Evolutionary conservation across 2,329 filamentous ascomycete species (phyloP), one percentile per base, ranked within the genome.

Genomic region (Nigrospora oryzae): DNA sequence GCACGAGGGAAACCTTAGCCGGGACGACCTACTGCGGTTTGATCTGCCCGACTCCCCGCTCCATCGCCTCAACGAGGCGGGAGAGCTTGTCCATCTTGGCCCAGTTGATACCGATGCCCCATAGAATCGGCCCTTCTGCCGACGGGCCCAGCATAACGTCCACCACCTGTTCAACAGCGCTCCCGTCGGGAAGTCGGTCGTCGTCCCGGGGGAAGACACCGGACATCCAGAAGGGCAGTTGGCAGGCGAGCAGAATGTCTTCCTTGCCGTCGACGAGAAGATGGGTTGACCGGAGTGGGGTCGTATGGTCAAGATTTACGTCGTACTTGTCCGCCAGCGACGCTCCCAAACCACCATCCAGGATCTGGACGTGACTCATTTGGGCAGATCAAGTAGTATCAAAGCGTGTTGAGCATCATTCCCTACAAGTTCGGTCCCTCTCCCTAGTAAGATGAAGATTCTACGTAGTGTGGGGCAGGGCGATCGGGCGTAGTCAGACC

Each of bases 291-390:
- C 83, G 86, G 35, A 86, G 71, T 0, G 82, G 83, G 11, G 62
- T 65, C 34, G 64, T 56, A 28, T 64, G 60, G 42, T 65, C 63
- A 58, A 85, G 86, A 13, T 58, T 64, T 47, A 75, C 56, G 45
- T 62, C 60, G 57, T 82, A 76, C 28, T 71, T 63, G 48, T 80
- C 74, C 55, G 82, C 73, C 3, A 86, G 76, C 1, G 79, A 77
- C 3, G 83, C 86, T 32, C 83, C 82, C 17, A 86, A 71, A 8
- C 82, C 82, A 43, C 83, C 82, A 56, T 86, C 82, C 35, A 86
- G 71, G 40, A 86, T 63, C 49, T 70, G 61, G 47, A 75, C 38
- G 33, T 10, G 5, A 10, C 12, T 15, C 33, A 35, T 35, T 35
- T 23, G 19, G 19, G 19, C 19, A 23, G 19, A 23, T 6, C 19